Base-by-base conservation (phyloP, 768 basidiomycete genomes). In the Termitomyces bulborhizus region DNA sequence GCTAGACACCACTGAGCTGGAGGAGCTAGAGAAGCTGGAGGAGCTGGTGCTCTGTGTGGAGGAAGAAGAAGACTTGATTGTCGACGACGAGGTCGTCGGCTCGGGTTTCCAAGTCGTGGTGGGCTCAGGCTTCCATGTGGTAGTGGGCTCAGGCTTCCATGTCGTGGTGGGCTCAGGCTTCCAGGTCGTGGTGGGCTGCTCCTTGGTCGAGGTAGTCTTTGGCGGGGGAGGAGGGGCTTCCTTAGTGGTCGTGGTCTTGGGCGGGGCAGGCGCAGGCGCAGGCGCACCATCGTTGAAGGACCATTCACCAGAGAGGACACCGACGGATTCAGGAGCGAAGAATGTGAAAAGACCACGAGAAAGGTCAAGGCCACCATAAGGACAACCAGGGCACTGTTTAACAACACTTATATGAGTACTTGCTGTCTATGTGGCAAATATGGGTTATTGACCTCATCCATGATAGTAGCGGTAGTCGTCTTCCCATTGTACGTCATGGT, bases 401-500 rank as follows among this genome's bases (percentile, higher is more conserved):
- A 59, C 65, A 21, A 48, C 21, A 26, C 31, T 39, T 12, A 26
- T 18, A 18, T 56, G 12, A 51, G 37, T 46, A 4, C 9, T 32
- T 52, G 39, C 12, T 2, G 11, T 21, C 9, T 11, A 29, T 27
- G 18, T 7, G 37, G 34, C 37, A 29, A 31, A 13, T 6, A 40
- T 18, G 7, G 7, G 26, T 5, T 31, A 54, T 15, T 40, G 31
- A 84, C 86, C 81, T 78, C 68, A 67, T 91, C 89, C 70, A 76
- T 74, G 62, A 92, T 81, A 1, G 59, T 67, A 4, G 89, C 89
- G 1, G 53, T 53, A 11, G 82, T 71, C 1, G 80, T 79, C 65
- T 82, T 84, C 55, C 88, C 88, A 37, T 74, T 73, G 62, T 75
- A 83, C 4, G 72, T 70, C 69, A 93, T 83, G 9, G 77, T 79